A percentile compares a stretch with the other conserved stretches of the same genome.
phyloP scores from a whole-genome alignment of 257 asterid species.

The Penstemon barbatus region DNA sequence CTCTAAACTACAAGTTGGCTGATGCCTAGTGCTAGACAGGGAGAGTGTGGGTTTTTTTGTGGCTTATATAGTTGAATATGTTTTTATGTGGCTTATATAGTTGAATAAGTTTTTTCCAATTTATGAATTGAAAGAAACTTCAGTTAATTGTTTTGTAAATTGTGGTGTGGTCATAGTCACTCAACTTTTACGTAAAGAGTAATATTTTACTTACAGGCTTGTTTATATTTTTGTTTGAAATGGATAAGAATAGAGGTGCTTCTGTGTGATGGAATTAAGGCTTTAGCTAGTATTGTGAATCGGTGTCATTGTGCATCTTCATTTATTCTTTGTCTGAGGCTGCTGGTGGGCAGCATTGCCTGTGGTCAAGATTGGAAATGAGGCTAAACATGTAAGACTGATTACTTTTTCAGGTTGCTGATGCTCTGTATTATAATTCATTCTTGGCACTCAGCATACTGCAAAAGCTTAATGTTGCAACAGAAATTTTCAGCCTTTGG shows the following conservation, averaged over 20 bases:
- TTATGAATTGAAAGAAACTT: slow-evolving; percentile 2
- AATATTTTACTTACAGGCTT: background rate
- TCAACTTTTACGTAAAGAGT: background rate
- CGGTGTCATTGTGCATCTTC: background rate
- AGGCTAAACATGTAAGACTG: background rate
- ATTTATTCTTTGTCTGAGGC: slow-evolving; percentile 5
- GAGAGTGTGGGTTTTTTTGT: background rate
- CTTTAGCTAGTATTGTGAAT: background rate
- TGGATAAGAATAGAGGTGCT: background rate
- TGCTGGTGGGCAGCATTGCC: slow-evolving; percentile 11
- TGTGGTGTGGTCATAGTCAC: background rate
- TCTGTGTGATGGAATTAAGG: slow-evolving; percentile 1
- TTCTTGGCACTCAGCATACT: slow-evolving; percentile 64
- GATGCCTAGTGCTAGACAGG: background rate
- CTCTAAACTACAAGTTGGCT: background rate
- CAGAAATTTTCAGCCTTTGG: slow-evolving; percentile 93
- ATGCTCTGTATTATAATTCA: slow-evolving; percentile 88
- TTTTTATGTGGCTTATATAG: background rate
- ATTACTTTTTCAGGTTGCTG: slow-evolving; percentile 68
- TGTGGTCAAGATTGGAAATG: slow-evolving; percentile 19
- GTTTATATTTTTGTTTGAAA: background rate
- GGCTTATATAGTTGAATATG: background rate
- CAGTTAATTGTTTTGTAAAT: background rate
- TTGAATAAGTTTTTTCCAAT: background rate
- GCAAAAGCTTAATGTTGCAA: slow-evolving; percentile 84